These are phyloP conservation scores for Penicillium sp. DNA, from an alignment of 2,329 filamentous ascomycete species.

Conservation along the genomic window DNA sequence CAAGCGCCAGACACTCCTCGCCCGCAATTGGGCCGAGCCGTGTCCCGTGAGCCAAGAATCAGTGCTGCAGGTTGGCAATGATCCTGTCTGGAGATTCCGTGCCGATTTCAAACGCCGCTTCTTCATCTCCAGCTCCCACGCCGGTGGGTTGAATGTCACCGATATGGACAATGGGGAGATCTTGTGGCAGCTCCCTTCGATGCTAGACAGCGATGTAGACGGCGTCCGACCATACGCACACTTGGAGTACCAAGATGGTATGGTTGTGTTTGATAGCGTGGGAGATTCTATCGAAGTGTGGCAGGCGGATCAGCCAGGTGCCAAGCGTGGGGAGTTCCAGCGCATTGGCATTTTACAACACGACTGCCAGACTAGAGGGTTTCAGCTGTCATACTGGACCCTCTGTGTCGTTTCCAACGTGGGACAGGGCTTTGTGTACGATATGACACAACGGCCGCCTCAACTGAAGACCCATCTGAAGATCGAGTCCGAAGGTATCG, in stretches of 20 bases:
- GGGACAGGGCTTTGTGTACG: slow-evolving; percentile 50
- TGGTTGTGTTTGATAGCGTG: slow-evolving; percentile 48
- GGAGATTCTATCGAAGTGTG: slow-evolving; percentile 51
- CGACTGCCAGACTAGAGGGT: slow-evolving; percentile 48
- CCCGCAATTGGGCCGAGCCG: slow-evolving; percentile 40
- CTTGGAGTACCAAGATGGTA: slow-evolving; percentile 51
- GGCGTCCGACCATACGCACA: slow-evolving; percentile 48
- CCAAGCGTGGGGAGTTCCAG: slow-evolving; percentile 42
- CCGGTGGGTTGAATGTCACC: slow-evolving; percentile 49
- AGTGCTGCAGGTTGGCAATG: slow-evolving; percentile 44
- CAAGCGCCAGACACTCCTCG: slow-evolving; percentile 43
- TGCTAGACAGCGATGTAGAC: slow-evolving; percentile 25
- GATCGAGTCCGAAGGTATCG: slow-evolving; percentile 46
- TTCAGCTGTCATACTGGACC: slow-evolving; percentile 47
- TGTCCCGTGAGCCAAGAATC: slow-evolving; percentile 41
- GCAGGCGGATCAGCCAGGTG: slow-evolving; percentile 40
- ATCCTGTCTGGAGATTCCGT: slow-evolving; percentile 50
- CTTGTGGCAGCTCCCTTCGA: slow-evolving; percentile 42
- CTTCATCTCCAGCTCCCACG: slow-evolving; percentile 49
- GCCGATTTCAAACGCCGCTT: slow-evolving; percentile 51
- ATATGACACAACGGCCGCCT: slow-evolving; percentile 42
- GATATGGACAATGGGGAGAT: slow-evolving; percentile 49
- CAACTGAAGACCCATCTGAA: slow-evolving; percentile 36
- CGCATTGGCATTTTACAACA: slow-evolving; percentile 45
- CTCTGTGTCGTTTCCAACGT: slow-evolving; percentile 51